Base-by-base conservation (phyloP, 2,329 filamentous ascomycete species). In the Boeremia exigua region DNA sequence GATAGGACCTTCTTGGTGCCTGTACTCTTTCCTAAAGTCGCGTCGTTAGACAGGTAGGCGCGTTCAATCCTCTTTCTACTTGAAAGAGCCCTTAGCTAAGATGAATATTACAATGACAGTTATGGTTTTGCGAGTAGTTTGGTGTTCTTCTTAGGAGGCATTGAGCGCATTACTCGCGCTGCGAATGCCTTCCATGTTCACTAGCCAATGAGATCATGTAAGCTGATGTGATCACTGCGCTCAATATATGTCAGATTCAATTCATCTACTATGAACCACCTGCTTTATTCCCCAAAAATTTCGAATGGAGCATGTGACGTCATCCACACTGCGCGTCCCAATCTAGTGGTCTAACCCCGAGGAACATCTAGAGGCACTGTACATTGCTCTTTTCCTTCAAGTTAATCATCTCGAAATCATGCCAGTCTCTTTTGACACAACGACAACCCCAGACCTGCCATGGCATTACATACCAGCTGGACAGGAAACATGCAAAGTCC, bases 401-500 rank as follows among this genome's bases (percentile, higher is more conserved):
- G 7, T 17, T 12, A 11, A 23, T 17, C 2, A 11, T 32, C 12
- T 12, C 2, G 25, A 25, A 45, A 6, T 11, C 14, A 50, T 50
- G 48, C 30, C 48, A 15, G 48, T 50, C 1, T 44, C 48, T 6
- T 44, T 43, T 10, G 50, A 25, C n/a, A 57, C 54, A 40, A n/a
- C 39, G 36, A 33, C 40, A 17, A 32, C 28, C 15, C 34, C 42
- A 17, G 56, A 19, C 8, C 25, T 67, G 7, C 59, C 62, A 46
- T 73, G 68, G 70, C 65, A 72, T 36, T 38, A 61, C 2, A 69
- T 73, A 14, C 70, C 71, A 6, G 42, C 60, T 1, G 60, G 56
- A 17, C 47, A 39, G 12, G 48, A 61, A 53, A 70, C 62, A 54
- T 72, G 69, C 59, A 68, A 63, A 49, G 67, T 74, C n/a, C 52